A percentile compares a stretch with the other conserved stretches of the same genome.
These are phyloP conservation scores for Apophysomyces ossiformis DNA, from an alignment of 371 early-diverging fungal genomes.

Conservation along the genomic window DNA sequence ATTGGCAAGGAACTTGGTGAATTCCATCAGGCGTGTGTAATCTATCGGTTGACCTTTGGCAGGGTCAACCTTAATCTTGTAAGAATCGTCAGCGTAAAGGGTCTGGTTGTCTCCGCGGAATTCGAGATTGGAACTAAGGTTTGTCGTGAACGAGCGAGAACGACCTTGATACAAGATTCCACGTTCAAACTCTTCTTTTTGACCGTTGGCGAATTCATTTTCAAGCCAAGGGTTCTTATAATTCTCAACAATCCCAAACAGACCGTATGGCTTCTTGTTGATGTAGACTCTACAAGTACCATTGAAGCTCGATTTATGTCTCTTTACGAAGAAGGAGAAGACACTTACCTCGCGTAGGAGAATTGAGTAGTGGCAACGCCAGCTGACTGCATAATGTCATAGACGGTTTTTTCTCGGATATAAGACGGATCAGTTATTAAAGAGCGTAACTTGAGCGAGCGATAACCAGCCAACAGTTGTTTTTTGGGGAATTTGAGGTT, in stretches of 20 bases:
- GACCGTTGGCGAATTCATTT: constrained; percentile 19
- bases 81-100: constrained; percentile 19
- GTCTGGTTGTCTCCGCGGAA: constrained; percentile 29
- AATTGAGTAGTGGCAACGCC: constrained; percentile 21
- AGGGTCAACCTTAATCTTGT: constrained; percentile 25
- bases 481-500: constrained; percentile 27
- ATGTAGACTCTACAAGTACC: constrained; percentile 17
- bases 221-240: constrained; percentile 28
- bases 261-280: constrained; percentile 25
- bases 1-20: constrained; percentile 23
- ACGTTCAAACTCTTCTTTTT: constrained; percentile 20
- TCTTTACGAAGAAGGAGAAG: neutral
- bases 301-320: neutral
- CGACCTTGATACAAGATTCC: constrained; percentile 28
- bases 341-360: constrained; percentile 6
- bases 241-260: constrained; percentile 27
- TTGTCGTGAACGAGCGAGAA: neutral
- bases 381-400: constrained; percentile 16
- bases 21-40: constrained; percentile 20
- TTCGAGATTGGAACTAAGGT: constrained; percentile 16
- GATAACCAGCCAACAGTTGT: constrained; percentile 14
- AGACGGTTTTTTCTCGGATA: constrained; percentile 27
- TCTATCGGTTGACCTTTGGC: constrained; percentile 13
- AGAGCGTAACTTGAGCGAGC: constrained; percentile 24
- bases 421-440: constrained; percentile 30